Base-by-base conservation (phyloP, 371 early-diverging fungal genomes). In the Saksenaea vasiformis region DNA sequence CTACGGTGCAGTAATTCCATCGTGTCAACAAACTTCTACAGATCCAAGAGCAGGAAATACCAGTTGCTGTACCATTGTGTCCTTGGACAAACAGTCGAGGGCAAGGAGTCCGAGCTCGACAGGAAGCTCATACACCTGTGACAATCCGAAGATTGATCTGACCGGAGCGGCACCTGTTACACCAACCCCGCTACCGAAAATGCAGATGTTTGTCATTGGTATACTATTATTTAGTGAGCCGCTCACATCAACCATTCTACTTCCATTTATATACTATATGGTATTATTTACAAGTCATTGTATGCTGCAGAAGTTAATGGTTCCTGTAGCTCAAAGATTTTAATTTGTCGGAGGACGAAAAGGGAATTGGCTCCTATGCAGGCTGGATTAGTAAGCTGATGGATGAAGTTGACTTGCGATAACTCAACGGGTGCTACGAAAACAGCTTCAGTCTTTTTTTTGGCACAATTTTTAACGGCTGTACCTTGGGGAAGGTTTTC, bases 191-290 rank as follows among this genome's bases (percentile, higher is more conserved):
- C 63, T 89, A 61, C 86, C 86, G 22, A 72, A 66, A 68, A 54
- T 78, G 61, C 83, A 78, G 58, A 74, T 91, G 68, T 62, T 82
- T 57, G 77, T 91, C 24, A 73, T 91, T 8, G 75, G 83, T 56
- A 69, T 86, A 22, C 80, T 87, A 10, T 79, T 89, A 19, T 79
- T 90, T 47, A 84, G 83, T 58, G 90, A 90, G 60, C 88, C 88
- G 17, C 67, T 90, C 51, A 83, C 85, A 37, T 84, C 85, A 7
- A 85, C 86, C 14, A 83, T 90, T 54, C 62, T 90, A 31, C 83
- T 87, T 31, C 88, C 88, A 1, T 90, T 88, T 64, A 80, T 90
- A 28, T 87, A 87, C 55, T 85, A 85, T 56, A 82, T 78, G 82
- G 86, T 83, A 79, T 41, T 58, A 47, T 10, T 1, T 10, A n/a